Evolutionary conservation across 805 yeast genomes (phyloP), one percentile per base, ranked within the genome.

Genomic region (Metschnikowia lunata): DNA sequence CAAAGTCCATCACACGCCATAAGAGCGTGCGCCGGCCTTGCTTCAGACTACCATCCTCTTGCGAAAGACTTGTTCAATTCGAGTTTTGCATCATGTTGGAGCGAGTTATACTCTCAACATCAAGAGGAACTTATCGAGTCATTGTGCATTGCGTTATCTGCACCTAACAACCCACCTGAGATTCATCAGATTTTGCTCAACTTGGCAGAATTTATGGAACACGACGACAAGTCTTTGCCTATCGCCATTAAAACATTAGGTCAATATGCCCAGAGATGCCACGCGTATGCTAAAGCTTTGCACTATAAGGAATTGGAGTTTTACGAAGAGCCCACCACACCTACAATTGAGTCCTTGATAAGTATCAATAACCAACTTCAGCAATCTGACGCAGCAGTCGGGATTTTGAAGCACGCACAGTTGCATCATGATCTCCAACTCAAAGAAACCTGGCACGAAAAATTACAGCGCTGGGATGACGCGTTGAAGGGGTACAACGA

Each of bases 361-460:
- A 83, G 88, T 50, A 91, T 93, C 54, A 95, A 93, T 62, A 93
- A 91, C 57, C 96, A 89, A 57, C 67, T 93, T 14, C 98, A 93
- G 56, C 99, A 95, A 61, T 83, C 95, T 0, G 99, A 93, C 66
- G 97, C 99, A 0, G 98, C 99, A 0, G 88, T 91, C 44, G 99
- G 99, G 50, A 90, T 93, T 43, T 73, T 93, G 54, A 91, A 89
- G 58, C 95, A 90, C 64, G 97, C 97, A 1, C 95, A 88, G 61
- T 82, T 85, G 48, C 91, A 87, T 50, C 96, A 91, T 58, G 88
- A 85, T 45, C 69, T 93, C 36, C 97, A 90, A 63, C 75, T 95
- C 48, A 91, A 90, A 58, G 99, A 93, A 64, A 87, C 97, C 0
- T 93, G 99, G 99, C 93, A 88, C 58, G 99, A 93, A 62, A 93